Percentiles rank a stretch among this genome's conserved stretches.
Conservation (phyloP, 2,329 filamentous ascomycete genomes). For the Zalaria sp. region DNA sequence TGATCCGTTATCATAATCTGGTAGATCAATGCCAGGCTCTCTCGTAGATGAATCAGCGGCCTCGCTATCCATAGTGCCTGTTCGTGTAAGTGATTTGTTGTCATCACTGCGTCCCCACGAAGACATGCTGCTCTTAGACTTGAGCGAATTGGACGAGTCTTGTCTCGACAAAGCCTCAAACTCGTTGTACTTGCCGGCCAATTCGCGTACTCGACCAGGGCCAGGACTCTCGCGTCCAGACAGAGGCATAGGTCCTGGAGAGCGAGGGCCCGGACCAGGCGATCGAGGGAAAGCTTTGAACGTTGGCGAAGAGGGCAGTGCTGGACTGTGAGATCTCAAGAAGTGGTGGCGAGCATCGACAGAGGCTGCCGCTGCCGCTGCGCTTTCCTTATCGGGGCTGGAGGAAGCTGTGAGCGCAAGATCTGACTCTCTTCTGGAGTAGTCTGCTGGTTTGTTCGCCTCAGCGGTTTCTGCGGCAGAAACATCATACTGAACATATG, state of each 20-base stretch:
- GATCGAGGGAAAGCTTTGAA: slow-evolving; percentile 1
- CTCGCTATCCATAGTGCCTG: slow-evolving; percentile 9
- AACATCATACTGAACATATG: not conserved
- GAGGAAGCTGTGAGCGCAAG: slow-evolving; percentile 28
- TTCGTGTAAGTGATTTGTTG: slow-evolving; percentile 14
- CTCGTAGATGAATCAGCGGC: not conserved
- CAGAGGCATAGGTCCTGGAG: not conserved
- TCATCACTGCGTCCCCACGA: slow-evolving; percentile 25
- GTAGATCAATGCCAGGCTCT: not conserved
- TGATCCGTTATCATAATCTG: not conserved
- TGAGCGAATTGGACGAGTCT: slow-evolving; percentile 29
- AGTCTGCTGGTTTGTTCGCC: slow-evolving; percentile 6
- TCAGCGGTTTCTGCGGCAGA: not conserved
- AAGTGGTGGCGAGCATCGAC: slow-evolving; percentile 19
- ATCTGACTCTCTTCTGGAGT: slow-evolving; percentile 22
- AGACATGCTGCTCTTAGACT: slow-evolving; percentile 23
- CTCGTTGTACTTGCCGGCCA: slow-evolving; percentile 36
- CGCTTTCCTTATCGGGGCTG: slow-evolving; percentile 12
- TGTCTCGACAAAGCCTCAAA: slow-evolving; percentile 28
- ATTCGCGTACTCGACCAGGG: slow-evolving; percentile 35
- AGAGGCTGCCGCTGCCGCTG: slow-evolving; percentile 1
- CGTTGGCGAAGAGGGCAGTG: not conserved
- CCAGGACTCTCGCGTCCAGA: slow-evolving; percentile 18
- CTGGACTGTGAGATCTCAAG: slow-evolving; percentile 12
- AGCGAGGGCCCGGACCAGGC: not conserved